Evolutionary conservation across 805 yeast genomes (phyloP), one percentile per base, ranked within the genome.

Genomic region (Myxozyma monticola): DNA sequence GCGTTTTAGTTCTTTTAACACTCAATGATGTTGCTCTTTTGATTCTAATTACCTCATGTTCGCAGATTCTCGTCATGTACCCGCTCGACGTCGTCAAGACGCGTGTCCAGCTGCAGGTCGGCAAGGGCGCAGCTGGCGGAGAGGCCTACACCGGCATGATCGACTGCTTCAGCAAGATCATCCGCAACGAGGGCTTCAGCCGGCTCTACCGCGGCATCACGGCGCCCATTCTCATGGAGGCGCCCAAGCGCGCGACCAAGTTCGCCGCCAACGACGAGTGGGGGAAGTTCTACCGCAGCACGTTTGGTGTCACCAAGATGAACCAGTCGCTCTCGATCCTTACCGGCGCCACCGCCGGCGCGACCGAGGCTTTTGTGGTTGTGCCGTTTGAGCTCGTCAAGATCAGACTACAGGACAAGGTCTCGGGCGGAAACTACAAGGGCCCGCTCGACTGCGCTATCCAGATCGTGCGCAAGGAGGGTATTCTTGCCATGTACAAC

Each of bases 311-410:
- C 38, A 68, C 75, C 7, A 69, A 78, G 57, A 78, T 85, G 80
- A 86, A 75, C 56, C 98, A 91, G 72, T 81, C 85, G 7, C 74
- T 93, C 65, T 88, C 97, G 2, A 74, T 93, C 48, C 75, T 91
- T 60, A 87, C 96, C 36, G 99, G 99, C 73, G 97, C 98, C 31
- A 85, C 95, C 51, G 99, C 99, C 6, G 99, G 99, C 74, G 95
- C 96, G 33, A 84, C 90, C 39, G 99, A 93, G 70, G 81, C 96
- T 2, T 88, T 90, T 67, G 96, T 93, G 37, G 98, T 93, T 48
- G 98, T 93, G 36, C 99, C 99, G 15, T 93, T 93, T 67, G 99
- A 93, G 72, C 78, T 93, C 66, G 87, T 93, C 61, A 93, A 93
- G 72, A 93, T 93, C 68, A 82, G 96, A 72, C 76, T 93, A 63